Evolutionary conservation across 140 eudicot genomes (phyloP).

Genomic region (Bidens hawaiensis): DNA sequence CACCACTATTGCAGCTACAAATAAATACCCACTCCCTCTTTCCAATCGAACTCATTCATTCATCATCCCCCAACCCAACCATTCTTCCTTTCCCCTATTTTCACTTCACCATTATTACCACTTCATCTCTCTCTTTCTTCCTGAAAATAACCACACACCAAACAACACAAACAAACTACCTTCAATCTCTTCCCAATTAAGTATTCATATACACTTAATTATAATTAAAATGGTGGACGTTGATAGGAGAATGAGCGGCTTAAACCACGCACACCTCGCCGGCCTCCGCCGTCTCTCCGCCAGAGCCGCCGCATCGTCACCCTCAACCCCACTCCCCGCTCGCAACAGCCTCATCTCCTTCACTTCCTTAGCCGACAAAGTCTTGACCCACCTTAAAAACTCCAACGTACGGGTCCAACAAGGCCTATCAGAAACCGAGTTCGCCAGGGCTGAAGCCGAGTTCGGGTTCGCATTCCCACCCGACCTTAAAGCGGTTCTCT

Average conservation of each 20-base stretch:
- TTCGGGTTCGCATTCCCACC: conserved; percentile 92
- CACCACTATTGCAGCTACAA: too few species aligned
- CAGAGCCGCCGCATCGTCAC: conserved; percentile 71
- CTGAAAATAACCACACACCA: conserved; percentile 14
- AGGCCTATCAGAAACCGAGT: conserved; percentile 64
- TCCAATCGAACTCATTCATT: conserved; percentile 24
- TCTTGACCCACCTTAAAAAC: conserved; percentile 51
- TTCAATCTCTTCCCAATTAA: too few species aligned
- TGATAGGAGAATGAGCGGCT: conserved; percentile 86
- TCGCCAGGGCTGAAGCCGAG: conserved; percentile 87
- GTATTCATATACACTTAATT: too few species aligned
- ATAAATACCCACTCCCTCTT: conserved; percentile 37
- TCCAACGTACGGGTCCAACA: conserved; percentile 52
- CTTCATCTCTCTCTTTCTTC: too few species aligned
- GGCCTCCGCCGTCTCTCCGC: conserved; percentile 99
- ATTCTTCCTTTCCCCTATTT: conserved; percentile 29
- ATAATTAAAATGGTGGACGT: conserved; percentile 86
- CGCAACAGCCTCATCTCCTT: conserved; percentile 80
- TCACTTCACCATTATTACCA: conserved; percentile 30
- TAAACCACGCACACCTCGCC: conserved; percentile 83
- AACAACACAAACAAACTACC: background rate
- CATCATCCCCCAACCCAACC: conserved; percentile 30
- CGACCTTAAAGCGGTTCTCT: conserved; percentile 74
- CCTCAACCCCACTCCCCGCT: conserved; percentile 70
- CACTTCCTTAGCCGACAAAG: conserved; percentile 72